Evolutionary conservation across 805 yeast genomes (phyloP).

Genomic region (Wilhelminamyces savonicus): DNA sequence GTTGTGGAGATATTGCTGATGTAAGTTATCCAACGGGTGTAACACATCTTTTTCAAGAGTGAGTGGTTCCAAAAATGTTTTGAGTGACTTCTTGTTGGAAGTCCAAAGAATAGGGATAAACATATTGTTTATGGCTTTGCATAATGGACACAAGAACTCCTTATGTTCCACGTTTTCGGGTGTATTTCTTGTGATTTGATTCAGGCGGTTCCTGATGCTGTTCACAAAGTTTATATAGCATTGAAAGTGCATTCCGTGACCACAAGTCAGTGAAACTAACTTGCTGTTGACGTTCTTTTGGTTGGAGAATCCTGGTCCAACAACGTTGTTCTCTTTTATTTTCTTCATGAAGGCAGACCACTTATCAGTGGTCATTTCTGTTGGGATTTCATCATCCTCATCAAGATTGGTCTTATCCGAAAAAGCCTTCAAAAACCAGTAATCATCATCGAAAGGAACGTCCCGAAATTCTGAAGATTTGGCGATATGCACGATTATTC

Average conservation of each 20-base stretch:
- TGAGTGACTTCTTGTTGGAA: constrained; percentile 33
- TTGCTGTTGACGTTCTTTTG: constrained; percentile 33
- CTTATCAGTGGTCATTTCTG: constrained; percentile 16
- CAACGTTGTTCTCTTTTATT: constrained; percentile 32
- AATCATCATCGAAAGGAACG: constrained; percentile 56
- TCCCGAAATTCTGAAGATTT: constrained; percentile 55
- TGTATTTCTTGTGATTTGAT: constrained; percentile 73
- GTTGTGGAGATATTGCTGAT: constrained; percentile 7
- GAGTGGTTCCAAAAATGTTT: constrained; percentile 13
- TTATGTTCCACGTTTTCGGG: constrained; percentile 68
- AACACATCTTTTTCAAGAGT: background rate
- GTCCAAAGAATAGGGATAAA: constrained; percentile 73
- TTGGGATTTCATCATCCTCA: constrained; percentile 17
- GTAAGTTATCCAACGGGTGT: constrained; percentile 10
- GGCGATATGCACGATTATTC: constrained; percentile 60
- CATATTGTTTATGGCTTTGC: constrained; percentile 79
- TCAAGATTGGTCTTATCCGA: constrained; percentile 41
- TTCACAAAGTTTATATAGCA: constrained; percentile 65
- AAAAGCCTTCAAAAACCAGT: constrained; percentile 63
- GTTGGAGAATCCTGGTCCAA: constrained; percentile 70
- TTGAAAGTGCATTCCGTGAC: constrained; percentile 86
- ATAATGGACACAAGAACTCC: constrained; percentile 84
- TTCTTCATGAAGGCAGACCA: constrained; percentile 34
- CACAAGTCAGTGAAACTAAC: constrained; percentile 68
- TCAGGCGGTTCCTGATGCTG: constrained; percentile 49